Evolutionary conservation across 345 rosid species (phyloP), one percentile per base, ranked within the genome.

Genomic region (Lepidium aucheri): DNA sequence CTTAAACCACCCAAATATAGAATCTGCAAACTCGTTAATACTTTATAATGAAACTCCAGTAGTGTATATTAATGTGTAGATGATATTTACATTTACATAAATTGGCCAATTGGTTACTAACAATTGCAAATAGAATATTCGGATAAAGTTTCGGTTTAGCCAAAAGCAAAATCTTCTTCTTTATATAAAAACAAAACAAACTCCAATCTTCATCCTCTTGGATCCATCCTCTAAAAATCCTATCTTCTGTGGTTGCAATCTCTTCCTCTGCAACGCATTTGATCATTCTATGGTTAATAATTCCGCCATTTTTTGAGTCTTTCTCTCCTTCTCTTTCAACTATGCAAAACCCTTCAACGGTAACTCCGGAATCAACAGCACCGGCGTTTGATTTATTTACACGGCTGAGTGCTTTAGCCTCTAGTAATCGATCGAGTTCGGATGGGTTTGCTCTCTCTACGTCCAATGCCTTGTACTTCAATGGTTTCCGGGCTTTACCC

Each of bases 261-360:
- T 51, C 76, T 30, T n/a, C 13, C n/a, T 35, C 7, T 38, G 26
- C 26, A 35, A 36, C 6, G 18, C 15, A 15, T 22, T 50, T 15
- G 55, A 53, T 53, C 69, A 7, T 16, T 40, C 60, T 26, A 58
- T 65, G 67, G 42, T 62, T n/a, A n/a, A 11, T 2, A 32, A 33
- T 17, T 7, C 40, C 16, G 14, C 57, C 66, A 35, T 9, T 35
- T 8, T 44, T 53, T 60, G 45, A 67, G 30, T 53, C 43, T 18
- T 8, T 42, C 52, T 47, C 32, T 30, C 60, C 7, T 49, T 26
- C 49, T 16, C n/a, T 41, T 32, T 58, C 66, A 69, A 74, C 12
- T 47, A 92, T 93, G 98, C 85, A 81, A 68, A 81, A 68, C 67
- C 82, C 91, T 46, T 84, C 93, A 39, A 67, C 87, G 5, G 83